Base-by-base conservation (phyloP, 2,329 filamentous ascomycete species). In the Lasiodiplodia theobromae region DNA sequence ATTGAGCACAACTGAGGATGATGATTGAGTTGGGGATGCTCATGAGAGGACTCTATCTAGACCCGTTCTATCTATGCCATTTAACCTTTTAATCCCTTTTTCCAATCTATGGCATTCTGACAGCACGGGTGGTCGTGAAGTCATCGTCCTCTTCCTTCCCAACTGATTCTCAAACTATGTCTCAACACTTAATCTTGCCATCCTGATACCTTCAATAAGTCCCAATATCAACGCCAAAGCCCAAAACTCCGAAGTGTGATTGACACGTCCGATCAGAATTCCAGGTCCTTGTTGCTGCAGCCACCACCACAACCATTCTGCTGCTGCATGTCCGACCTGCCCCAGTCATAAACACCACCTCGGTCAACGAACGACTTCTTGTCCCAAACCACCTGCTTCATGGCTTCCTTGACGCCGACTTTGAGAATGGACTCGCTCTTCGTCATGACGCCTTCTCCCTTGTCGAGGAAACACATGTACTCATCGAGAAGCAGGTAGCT, bases 391-490 rank as follows among this genome's bases (percentile, higher is more conserved):
- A 86, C 78, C 64, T 84, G 74, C 28, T 75, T 73, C 71, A 87
- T 71, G 1, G 84, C 85, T 69, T 76, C 74, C 67, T 79, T 69
- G 6, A 86, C 84, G 2, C 84, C 84, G 18, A 86, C 80, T 1
- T 85, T 78, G 58, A 86, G 73, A 18, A 65, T 65, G 3, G 62
- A 65, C 40, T 38, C 44, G 21, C 60, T 85, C 7, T 74, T 74
- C 54, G 72, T 70, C 3, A 72, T 66, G 2, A 72, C 73, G 21
- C 71, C 73, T 8, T 57, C 54, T 4, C 54, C 54, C 68, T 82
- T 82, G 70, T 86, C 83, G 28, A 87, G 72, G 71, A 86, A 86
- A 52, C 84, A 77, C 73, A 86, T 73, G 68, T 81, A 83, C 76
- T 87, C 85, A 69, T 87, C 85, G 28, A 87, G 69, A 40, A 87